Base-by-base conservation (phyloP, 805 yeast genomes). In the Saccharomycopsis oosterbeekiorum region DNA sequence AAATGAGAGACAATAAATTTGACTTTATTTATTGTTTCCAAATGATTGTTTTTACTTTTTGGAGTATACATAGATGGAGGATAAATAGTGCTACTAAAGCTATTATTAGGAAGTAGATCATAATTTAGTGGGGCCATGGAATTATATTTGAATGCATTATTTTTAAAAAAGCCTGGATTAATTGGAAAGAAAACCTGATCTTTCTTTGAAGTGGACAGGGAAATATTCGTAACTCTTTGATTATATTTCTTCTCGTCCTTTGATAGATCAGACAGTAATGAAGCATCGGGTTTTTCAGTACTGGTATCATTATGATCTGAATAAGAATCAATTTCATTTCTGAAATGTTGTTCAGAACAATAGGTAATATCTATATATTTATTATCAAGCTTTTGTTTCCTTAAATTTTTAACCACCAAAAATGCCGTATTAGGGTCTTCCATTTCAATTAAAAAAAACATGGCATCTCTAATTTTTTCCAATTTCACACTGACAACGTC, bases 361-460 rank as follows among this genome's bases (percentile, higher is more conserved):
- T 47, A 47, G 34, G 53, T 47, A n/a, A 47, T 47, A 47, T 47
- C 53, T 24, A 47, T 47, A 21, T 47, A 47, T 24, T 47, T 47
- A 21, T 47, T 47, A 26, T 47, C 39, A n/a, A 50, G 24, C 21
- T 47, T 47, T 12, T 47, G 53, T 21, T 47, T 47, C 21, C 53
- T 53, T 17, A 60, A 54, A 15, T 40, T 57, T n/a, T 24, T 36
- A 21, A 54, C 51, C 2, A 53, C 57, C 12, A 19, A 21, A 19
- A 24, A 21, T 10, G 62, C 62, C 29, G 55, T 55, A n/a, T 19
- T 42, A 8, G n/a, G 24, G 24, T 41, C 54, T 24, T 57, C 39
- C 60, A 63, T 55, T 43, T 59, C 62, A 34, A 64, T 50, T 17
- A 47, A 47, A 9, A 47, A 47, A 55, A 57, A 59, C 1, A 60